Evolutionary conservation across 306 rosid genomes (phyloP).

Genomic region (Prunus persica): Prunus_persica_NCBIv2 NC_034015.1:16866501-16867000

Average conservation of each 20-base stretch:
- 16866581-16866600: too few relatives aligned
- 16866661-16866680: too few relatives aligned
- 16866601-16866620: too few relatives aligned
- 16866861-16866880: background rate
- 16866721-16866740: too few relatives aligned
- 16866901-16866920: background rate
- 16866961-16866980: too few relatives aligned
- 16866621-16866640: fast-evolving
- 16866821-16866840: background rate
- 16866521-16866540: conserved; percentile 17
- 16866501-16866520: conserved; percentile 10
- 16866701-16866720: too few relatives aligned
- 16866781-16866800: background rate
- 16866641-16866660: too few relatives aligned
- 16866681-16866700: too few relatives aligned
- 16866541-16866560: background rate
- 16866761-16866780: background rate
- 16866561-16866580: too few relatives aligned
- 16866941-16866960: background rate
- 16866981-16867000: too few relatives aligned
- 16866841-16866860: background rate
- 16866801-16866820: background rate
- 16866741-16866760: too few relatives aligned
- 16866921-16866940: background rate
- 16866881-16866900: background rate